phyloP scores from a whole-genome alignment of 352 stramenopile species.

The Pythium pectinolyticum region DNA sequence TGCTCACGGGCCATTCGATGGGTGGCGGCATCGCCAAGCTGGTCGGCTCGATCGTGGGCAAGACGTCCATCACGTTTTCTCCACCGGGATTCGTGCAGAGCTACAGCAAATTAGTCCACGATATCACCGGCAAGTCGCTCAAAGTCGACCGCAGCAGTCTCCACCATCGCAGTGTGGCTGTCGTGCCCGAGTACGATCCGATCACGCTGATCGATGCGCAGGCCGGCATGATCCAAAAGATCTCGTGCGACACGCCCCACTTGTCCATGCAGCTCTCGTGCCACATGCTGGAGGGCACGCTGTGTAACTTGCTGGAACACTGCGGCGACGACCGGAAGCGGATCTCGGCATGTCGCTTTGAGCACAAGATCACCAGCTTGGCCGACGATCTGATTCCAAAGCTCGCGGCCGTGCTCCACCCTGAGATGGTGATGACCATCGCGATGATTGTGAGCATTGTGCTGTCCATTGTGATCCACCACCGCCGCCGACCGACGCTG shows the following conservation, averaged over 20 bases:
- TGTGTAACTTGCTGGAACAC: slow-evolving; percentile 84
- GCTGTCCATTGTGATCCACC: slow-evolving; percentile 61
- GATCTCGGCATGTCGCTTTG: slow-evolving; percentile 71
- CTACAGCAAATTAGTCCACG: slow-evolving; percentile 87
- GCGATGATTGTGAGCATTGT: slow-evolving; percentile 52
- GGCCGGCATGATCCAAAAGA: slow-evolving; percentile 88
- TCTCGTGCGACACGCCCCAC: slow-evolving; percentile 85
- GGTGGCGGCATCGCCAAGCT: slow-evolving; percentile 84
- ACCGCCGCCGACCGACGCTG: slow-evolving; percentile 27
- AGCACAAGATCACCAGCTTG: slow-evolving; percentile 74
- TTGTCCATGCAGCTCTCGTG: slow-evolving; percentile 89
- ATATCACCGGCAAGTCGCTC: slow-evolving; percentile 68
- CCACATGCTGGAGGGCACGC: slow-evolving; percentile 90
- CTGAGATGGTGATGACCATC: slow-evolving; percentile 56
- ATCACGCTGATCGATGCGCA: slow-evolving; percentile 89
- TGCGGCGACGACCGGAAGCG: slow-evolving; percentile 58
- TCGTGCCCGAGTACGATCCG: slow-evolving; percentile 88
- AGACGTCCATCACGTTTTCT: slow-evolving; percentile 84
- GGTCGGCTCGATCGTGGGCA: slow-evolving; percentile 74
- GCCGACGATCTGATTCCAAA: slow-evolving; percentile 67
- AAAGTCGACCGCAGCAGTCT: slow-evolving; percentile 75
- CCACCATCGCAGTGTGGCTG: slow-evolving; percentile 81
- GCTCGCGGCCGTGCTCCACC: slow-evolving; percentile 46
- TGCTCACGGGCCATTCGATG: slow-evolving; percentile 89
- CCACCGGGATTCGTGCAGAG: slow-evolving; percentile 85